Evolutionary conservation across 495 filamentous ascomycete genomes (phyloP).

Genomic region (Penicillium cinerascens): DNA sequence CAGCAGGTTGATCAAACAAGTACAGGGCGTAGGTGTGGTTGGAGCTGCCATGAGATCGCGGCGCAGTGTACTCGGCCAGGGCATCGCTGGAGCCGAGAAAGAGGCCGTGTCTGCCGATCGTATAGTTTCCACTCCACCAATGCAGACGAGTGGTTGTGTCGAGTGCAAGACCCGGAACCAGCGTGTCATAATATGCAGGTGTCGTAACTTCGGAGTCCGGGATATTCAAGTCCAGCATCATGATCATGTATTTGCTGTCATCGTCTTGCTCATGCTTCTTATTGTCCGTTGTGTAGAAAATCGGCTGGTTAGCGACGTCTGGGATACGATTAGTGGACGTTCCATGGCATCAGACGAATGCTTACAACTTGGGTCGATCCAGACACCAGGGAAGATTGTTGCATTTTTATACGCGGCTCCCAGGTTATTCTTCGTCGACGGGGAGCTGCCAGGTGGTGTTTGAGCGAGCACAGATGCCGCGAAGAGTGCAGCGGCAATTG

Average conservation of each 20-base stretch:
- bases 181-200: slow-evolving; percentile 1
- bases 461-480: slow-evolving; percentile 2
- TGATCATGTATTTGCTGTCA: slow-evolving; percentile 1
- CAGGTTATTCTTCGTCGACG: not conserved
- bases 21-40: slow-evolving; percentile 7
- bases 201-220: slow-evolving; percentile 10
- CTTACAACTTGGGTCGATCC: slow-evolving; percentile 4
- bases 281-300: not conserved
- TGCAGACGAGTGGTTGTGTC: slow-evolving; percentile 8
- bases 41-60: slow-evolving; percentile 3
- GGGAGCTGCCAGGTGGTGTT: slow-evolving; percentile 2
- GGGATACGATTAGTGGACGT: not conserved
- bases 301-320: not conserved
- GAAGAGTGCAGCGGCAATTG: not conserved
- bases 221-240: slow-evolving; percentile 9
- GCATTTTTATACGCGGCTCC: not conserved
- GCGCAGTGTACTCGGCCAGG: slow-evolving; percentile 4
- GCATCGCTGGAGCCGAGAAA: slow-evolving; percentile 5
- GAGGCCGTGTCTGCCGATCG: not conserved
- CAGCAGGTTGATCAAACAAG: slow-evolving; percentile 1
- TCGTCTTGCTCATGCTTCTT: not conserved
- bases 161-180: not conserved
- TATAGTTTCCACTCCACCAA: slow-evolving; percentile 11
- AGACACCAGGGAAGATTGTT: slow-evolving; percentile 4
- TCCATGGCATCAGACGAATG: no score